These are phyloP conservation scores for Phytophthora ramorum DNA, from an alignment of 352 stramenopile genomes.

Conservation along the genomic window DNA sequence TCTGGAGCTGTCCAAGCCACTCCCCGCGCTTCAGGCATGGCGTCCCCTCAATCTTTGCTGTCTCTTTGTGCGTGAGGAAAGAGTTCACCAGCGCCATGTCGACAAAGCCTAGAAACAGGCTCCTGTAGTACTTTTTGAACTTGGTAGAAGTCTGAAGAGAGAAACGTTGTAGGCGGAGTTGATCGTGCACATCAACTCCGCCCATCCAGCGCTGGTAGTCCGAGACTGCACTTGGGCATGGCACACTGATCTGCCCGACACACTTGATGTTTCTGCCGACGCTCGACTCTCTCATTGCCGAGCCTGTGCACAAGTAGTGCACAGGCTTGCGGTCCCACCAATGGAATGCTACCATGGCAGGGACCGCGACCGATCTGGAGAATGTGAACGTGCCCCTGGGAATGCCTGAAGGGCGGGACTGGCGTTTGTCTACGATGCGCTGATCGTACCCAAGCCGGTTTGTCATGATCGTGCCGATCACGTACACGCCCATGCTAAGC, in stretches of 20 bases:
- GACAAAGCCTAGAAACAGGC: neutral
- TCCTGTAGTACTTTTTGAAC: neutral
- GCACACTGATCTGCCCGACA: neutral
- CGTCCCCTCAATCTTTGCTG: neutral
- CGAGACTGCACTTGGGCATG: neutral
- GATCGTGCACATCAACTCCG: neutral
- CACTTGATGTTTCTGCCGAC: neutral
- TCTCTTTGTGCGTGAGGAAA: neutral
- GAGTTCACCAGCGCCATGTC: neutral
- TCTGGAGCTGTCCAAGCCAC: neutral
- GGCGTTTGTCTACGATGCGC: constrained; percentile 9
- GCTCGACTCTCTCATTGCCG: neutral
- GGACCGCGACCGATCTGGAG: neutral
- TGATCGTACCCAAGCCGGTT: constrained; percentile 17
- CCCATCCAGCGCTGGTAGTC: neutral
- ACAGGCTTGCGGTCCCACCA: neutral
- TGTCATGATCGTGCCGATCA: constrained; percentile 30
- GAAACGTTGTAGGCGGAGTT: neutral
- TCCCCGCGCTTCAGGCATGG: constrained; percentile 8
- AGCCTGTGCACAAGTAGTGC: neutral
- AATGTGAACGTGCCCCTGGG: neutral
- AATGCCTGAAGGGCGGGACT: constrained; percentile 12
- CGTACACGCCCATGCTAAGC: constrained; percentile 34
- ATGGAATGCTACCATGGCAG: neutral
- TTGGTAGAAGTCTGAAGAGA: neutral